These are phyloP conservation scores for Dactylellina sp. DNA, from an alignment of 2,329 filamentous ascomycete species.

Conservation along the genomic window DNA sequence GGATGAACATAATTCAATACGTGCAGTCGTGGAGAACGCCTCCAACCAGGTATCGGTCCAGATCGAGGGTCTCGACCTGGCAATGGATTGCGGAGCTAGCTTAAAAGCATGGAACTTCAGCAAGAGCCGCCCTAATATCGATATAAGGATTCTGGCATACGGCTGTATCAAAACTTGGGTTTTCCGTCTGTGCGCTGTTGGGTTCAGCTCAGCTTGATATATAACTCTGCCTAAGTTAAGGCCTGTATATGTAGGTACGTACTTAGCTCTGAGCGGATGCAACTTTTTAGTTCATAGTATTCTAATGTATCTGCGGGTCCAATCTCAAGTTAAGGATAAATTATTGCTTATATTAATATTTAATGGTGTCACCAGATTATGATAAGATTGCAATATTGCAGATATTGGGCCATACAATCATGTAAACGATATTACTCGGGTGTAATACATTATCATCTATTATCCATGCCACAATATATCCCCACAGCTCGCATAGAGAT, in stretches of 20 bases:
- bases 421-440: conserved; percentile 4
- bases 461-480: conserved; percentile 12
- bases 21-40: no score
- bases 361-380: conserved; percentile 41
- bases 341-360: conserved; percentile 7
- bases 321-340: conserved; percentile 1
- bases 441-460: conserved; percentile 11
- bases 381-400: conserved; percentile 36
- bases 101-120: not conserved
- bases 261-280: not conserved
- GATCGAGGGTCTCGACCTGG: conserved; percentile 27
- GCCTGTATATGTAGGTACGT: not conserved
- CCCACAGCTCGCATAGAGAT: conserved; percentile 50
- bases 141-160: conserved; percentile 39
- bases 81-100: conserved; percentile 24
- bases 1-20: conserved; percentile 17
- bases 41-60: not conserved
- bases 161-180: conserved; percentile 28
- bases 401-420: not conserved
- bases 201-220: conserved; percentile 30
- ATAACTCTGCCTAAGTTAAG: conserved; percentile 1
- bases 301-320: not conserved
- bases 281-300: not conserved
- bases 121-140: conserved; percentile 36
- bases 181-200: conserved; percentile 42